Percentiles rank a stretch among this genome's conserved stretches.
Evolutionary conservation across 2,329 filamentous ascomycete genomes (phyloP).

Genomic region (Hortaea sp.): DNA sequence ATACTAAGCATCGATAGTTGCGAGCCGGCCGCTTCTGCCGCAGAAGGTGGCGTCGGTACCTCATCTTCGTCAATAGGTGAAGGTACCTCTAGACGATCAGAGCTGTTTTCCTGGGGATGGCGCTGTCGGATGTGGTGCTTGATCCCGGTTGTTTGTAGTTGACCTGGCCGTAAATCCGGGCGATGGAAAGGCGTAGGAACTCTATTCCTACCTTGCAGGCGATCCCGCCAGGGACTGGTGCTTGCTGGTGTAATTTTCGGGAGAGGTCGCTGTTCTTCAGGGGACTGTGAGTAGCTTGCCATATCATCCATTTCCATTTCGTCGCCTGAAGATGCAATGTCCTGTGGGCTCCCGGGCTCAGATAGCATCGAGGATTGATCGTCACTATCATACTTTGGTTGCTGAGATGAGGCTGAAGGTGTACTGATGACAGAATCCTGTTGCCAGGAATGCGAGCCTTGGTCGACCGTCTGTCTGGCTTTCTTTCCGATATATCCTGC

Average conservation of each 20-base stretch:
- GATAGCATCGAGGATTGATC: constrained; percentile 23
- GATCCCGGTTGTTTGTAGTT: constrained; percentile 7
- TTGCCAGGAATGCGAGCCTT: constrained; percentile 4
- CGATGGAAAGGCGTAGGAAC: constrained; percentile 16
- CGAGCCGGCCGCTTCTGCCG: constrained; percentile 20
- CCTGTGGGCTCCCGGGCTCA: constrained; percentile 22
- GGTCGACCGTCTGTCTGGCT: constrained; percentile 5
- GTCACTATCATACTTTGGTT: constrained; percentile 23
- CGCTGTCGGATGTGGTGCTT: constrained; percentile 20
- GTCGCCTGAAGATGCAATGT: constrained; percentile 17
- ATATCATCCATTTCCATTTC: constrained; percentile 12
- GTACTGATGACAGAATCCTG: constrained; percentile 22
- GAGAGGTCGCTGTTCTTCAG: constrained; percentile 8
- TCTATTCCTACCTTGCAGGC: constrained; percentile 11
- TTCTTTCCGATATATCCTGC: constrained; percentile 2
- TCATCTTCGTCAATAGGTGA: constrained; percentile 28
- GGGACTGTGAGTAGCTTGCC: constrained; percentile 13
- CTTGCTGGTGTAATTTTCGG: constrained; percentile 5
- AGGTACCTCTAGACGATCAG: constrained; percentile 23
- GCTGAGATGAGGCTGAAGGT: constrained; percentile 11
- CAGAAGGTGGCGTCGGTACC: constrained; percentile 23
- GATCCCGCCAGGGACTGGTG: constrained; percentile 13
- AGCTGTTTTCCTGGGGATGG: constrained; percentile 22
- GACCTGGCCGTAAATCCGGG: constrained; percentile 12
- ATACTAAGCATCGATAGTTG: constrained; percentile 27